phyloP scores from a whole-genome alignment of 345 rosid genomes.

The Moringa oleifera region DNA sequence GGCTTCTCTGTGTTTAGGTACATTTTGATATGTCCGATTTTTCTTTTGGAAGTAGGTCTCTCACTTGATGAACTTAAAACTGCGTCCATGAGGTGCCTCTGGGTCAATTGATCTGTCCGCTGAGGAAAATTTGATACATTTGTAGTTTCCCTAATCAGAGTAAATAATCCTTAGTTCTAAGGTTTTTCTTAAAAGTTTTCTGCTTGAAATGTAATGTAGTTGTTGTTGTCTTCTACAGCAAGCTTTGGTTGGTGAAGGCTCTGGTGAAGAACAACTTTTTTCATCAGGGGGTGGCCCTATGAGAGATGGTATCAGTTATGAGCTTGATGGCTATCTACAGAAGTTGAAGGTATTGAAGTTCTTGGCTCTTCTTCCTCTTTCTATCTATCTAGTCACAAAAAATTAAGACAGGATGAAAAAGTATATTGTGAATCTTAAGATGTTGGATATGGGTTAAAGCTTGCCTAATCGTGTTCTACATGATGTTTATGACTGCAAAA shows the following conservation, averaged over 20 bases:
- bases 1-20: not conserved
- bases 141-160: not conserved
- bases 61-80: not conserved
- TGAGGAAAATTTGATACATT: too few species aligned
- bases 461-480: too few species aligned
- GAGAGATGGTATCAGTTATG: constrained; percentile 51
- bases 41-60: not conserved
- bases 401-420: too few species aligned
- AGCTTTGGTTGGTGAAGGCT: constrained; percentile 93
- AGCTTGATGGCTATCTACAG: constrained; percentile 60
- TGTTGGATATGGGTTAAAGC: too few species aligned
- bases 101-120: not conserved
- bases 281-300: constrained; percentile 39
- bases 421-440: too few species aligned
- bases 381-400: too few species aligned
- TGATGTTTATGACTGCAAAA: too few species aligned
- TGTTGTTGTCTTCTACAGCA: constrained; percentile 42
- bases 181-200: too few species aligned
- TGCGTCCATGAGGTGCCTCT: not conserved
- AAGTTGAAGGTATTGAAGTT: constrained; percentile 59
- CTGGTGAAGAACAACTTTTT: constrained; percentile 90
- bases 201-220: not conserved
- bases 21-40: too few species aligned
- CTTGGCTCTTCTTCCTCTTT: not conserved
- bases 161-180: not conserved